Evolutionary conservation across 2,329 filamentous ascomycete genomes (phyloP).

Genomic region (Ophiostoma fasciatum): DNA sequence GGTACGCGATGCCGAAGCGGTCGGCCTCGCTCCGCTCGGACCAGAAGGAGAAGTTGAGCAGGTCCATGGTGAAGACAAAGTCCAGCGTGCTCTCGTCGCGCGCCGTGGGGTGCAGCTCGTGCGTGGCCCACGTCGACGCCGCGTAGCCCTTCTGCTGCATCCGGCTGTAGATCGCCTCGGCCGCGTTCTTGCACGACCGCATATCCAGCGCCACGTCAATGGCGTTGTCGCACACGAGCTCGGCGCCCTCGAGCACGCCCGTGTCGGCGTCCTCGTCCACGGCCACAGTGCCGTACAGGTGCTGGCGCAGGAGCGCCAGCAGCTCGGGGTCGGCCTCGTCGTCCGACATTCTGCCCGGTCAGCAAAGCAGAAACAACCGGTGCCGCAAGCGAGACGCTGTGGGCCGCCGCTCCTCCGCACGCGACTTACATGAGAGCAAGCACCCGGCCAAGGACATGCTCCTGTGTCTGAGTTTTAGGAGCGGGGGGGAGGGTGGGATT

Average conservation of each 20-base stretch:
- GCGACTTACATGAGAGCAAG: too few species aligned
- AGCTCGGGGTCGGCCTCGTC: slow-evolving; percentile 84
- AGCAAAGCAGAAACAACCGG: too few species aligned
- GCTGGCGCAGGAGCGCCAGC: slow-evolving; percentile 69
- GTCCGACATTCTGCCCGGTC: slow-evolving; percentile 72
- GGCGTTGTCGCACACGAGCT: slow-evolving; percentile 81
- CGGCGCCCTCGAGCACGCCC: slow-evolving; percentile 65
- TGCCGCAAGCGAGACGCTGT: too few species aligned
- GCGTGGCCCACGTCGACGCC: slow-evolving; percentile 70
- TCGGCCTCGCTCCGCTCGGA: slow-evolving; percentile 54
- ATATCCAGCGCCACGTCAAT: slow-evolving; percentile 87
- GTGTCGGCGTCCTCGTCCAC: slow-evolving; percentile 53
- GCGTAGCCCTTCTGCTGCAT: slow-evolving; percentile 81
- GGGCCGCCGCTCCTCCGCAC: too few species aligned
- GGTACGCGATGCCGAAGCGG: slow-evolving; percentile 72
- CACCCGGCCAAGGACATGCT: too few species aligned
- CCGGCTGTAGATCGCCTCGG: slow-evolving; percentile 58
- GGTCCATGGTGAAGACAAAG: slow-evolving; percentile 95
- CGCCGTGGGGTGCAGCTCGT: slow-evolving; percentile 75
- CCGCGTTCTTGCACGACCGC: slow-evolving; percentile 66
- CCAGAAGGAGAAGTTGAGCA: slow-evolving; percentile 97
- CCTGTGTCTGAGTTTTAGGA: too few species aligned
- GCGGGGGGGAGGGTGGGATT: too few species aligned
- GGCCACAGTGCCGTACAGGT: slow-evolving; percentile 46
- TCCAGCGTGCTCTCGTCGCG: slow-evolving; percentile 68